Evolutionary conservation across 352 stramenopile genomes (phyloP).

Genomic region (Phytophthora multivora): DNA sequence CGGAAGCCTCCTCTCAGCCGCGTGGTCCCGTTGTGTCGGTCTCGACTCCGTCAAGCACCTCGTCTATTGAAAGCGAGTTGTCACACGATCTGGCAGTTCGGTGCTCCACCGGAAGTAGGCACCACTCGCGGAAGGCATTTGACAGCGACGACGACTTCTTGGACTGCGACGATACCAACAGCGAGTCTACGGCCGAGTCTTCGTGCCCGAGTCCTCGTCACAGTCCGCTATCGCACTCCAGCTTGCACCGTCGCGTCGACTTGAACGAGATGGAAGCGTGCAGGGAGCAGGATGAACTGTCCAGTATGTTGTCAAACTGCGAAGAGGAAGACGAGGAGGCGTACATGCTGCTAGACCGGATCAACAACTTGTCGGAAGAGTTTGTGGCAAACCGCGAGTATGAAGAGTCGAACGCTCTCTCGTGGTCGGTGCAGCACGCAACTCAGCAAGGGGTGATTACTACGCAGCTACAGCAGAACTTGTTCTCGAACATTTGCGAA

Average conservation of each 20-base stretch:
- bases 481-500: conserved; percentile 62
- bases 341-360: conserved; percentile 66
- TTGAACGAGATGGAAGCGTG: conserved; percentile 28
- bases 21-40: conserved; percentile 2
- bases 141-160: conserved; percentile 67
- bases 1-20: conserved; percentile 5
- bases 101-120: conserved; percentile 8
- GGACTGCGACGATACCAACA: conserved; percentile 77
- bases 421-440: conserved; percentile 78
- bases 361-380: conserved; percentile 65
- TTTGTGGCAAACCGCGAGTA: conserved; percentile 74
- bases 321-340: conserved; percentile 72
- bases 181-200: conserved; percentile 73
- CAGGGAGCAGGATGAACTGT: conserved; percentile 61
- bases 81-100: conserved; percentile 22
- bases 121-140: conserved; percentile 22
- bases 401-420: conserved; percentile 69
- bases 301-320: conserved; percentile 54
- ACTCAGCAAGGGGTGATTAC: conserved; percentile 64
- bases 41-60: conserved; percentile 22
- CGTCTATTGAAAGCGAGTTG: conserved; percentile 22
- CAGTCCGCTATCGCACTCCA: conserved; percentile 38
- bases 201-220: conserved; percentile 74
- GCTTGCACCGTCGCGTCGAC: conserved; percentile 33
- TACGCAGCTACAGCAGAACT: conserved; percentile 68